A percentile compares a stretch with the other conserved stretches of the same genome.
These are phyloP conservation scores for Myriangium duriaei DNA, from an alignment of 2,329 filamentous ascomycete species.

Conservation along the genomic window DNA sequence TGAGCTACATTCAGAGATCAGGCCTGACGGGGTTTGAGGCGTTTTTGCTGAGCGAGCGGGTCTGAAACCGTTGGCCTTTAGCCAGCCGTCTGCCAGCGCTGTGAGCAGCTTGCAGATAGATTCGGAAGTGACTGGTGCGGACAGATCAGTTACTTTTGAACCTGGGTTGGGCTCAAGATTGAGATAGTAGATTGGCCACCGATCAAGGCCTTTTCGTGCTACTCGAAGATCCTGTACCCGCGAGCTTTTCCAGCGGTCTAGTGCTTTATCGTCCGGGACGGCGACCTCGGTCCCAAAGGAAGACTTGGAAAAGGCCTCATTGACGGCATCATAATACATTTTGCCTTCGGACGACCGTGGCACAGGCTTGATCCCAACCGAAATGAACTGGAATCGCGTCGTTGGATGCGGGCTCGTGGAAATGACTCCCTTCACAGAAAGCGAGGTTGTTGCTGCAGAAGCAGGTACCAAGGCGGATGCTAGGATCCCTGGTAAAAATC, in stretches of 20 bases:
- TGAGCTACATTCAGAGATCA: too few relatives aligned
- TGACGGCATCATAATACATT: slow-evolving; percentile 64
- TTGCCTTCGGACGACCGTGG: slow-evolving; percentile 44
- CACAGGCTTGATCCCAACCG: slow-evolving; percentile 59
- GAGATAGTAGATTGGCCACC: slow-evolving; percentile 85
- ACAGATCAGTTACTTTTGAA: not conserved
- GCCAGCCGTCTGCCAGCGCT: slow-evolving; percentile 59
- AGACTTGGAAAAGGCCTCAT: slow-evolving; percentile 62
- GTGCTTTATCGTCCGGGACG: slow-evolving; percentile 24
- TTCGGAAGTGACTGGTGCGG: not conserved
- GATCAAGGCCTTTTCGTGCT: slow-evolving; percentile 55
- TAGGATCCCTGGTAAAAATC: slow-evolving; percentile 42
- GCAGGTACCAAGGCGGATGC: slow-evolving; percentile 55
- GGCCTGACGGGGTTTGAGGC: too few relatives aligned
- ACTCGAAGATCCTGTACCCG: slow-evolving; percentile 38
- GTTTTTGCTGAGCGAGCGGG: too few relatives aligned
- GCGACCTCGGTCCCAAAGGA: slow-evolving; percentile 56
- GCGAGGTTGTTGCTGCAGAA: slow-evolving; percentile 48
- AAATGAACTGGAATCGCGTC: slow-evolving; percentile 68
- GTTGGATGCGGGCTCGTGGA: slow-evolving; percentile 58
- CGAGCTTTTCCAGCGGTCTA: slow-evolving; percentile 25
- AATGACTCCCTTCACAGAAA: slow-evolving; percentile 59
- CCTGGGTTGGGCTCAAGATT: slow-evolving; percentile 37
- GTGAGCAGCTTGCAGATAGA: slow-evolving; percentile 52
- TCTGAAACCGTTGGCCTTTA: slow-evolving; percentile 58